Evolutionary conservation across 2,329 filamentous ascomycete species (phyloP).

Genomic region (Trichoderma sp.): DNA sequence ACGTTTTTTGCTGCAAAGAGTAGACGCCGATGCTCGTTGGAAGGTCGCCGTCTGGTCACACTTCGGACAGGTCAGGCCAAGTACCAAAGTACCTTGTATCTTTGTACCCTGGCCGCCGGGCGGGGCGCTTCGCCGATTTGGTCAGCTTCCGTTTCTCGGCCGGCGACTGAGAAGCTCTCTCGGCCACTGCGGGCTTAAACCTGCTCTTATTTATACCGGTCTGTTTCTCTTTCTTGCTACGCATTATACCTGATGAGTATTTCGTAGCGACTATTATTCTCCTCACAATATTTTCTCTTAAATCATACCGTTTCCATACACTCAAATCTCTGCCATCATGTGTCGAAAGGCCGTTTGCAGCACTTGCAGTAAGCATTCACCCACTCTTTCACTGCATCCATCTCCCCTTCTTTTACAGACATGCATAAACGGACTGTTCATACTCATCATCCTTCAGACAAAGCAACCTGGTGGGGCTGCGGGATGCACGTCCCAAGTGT

Average conservation of each 20-base stretch:
- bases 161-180: not conserved
- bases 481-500: slow-evolving; percentile 64
- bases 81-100: not conserved
- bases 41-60: not conserved
- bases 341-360: slow-evolving; percentile 67
- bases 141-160: not conserved
- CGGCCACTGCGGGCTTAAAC: not conserved
- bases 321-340: slow-evolving; percentile 49
- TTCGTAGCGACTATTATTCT: not conserved
- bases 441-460: slow-evolving; percentile 47
- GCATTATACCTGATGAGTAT: not conserved
- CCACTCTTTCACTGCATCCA: not conserved
- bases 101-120: not conserved
- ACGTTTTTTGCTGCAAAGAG: not conserved
- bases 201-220: not conserved
- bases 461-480: slow-evolving; percentile 68
- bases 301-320: not conserved
- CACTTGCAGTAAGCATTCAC: slow-evolving; percentile 60
- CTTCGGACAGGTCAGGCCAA: not conserved
- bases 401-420: not conserved
- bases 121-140: not conserved
- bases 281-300: not conserved
- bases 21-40: not conserved
- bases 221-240: not conserved
- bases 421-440: not conserved